phyloP scores from a whole-genome alignment of 768 basidiomycete genomes.

The Royoungia palumana region DNA sequence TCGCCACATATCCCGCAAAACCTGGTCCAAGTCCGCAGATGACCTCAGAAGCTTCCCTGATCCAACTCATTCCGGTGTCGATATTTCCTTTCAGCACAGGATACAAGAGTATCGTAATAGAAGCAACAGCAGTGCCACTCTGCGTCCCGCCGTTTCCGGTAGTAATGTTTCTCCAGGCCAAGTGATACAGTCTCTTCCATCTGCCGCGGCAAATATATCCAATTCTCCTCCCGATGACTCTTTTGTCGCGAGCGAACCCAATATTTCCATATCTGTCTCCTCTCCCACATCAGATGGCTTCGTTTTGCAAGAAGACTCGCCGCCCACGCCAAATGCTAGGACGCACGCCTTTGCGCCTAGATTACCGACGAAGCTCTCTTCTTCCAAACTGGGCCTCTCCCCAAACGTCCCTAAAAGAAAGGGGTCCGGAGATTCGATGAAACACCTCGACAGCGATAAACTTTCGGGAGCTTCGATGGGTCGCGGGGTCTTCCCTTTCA shows the following conservation, averaged over 20 bases:
- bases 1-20: conserved; percentile 62
- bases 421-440: conserved; percentile 38
- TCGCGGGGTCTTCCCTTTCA: conserved; percentile 33
- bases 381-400: conserved; percentile 43
- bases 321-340: conserved; percentile 53
- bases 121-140: conserved; percentile 54
- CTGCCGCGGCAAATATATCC: conserved; percentile 18
- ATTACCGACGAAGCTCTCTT: conserved; percentile 63
- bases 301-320: conserved; percentile 28
- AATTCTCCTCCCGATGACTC: conserved; percentile 21
- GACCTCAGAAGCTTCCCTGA: conserved; percentile 60
- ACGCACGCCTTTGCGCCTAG: conserved; percentile 72
- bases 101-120: conserved; percentile 63
- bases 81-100: conserved; percentile 55
- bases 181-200: conserved; percentile 44
- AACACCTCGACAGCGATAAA: conserved; percentile 32
- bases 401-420: conserved; percentile 58
- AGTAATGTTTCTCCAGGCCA: conserved; percentile 28
- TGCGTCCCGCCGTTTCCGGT: conserved; percentile 35
- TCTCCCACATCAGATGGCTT: conserved; percentile 39
- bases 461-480: conserved; percentile 1
- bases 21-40: conserved; percentile 79
- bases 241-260: conserved; percentile 21
- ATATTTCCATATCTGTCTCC: conserved; percentile 50
- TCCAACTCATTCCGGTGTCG: conserved; percentile 35